These are phyloP conservation scores for Crithidia sp. DNA, from an alignment of 208 protist genomes.

Conservation along the genomic window DNA sequence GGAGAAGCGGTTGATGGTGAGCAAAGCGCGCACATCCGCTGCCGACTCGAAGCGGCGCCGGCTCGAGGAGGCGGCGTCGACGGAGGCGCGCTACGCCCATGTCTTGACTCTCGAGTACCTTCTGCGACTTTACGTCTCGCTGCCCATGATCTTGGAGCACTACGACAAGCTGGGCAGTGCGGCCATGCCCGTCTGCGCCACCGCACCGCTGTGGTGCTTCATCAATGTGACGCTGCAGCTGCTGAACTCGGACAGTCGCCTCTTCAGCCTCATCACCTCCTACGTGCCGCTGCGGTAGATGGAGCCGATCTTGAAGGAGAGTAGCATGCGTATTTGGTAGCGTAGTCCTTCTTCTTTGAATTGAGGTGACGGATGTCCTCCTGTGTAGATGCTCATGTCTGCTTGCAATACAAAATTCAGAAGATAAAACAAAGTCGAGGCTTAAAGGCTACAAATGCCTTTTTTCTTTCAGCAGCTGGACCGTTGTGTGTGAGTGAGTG, in stretches of 20 bases:
- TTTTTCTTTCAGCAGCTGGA: too few relatives aligned
- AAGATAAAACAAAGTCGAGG: too few relatives aligned
- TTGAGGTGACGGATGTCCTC: too few relatives aligned
- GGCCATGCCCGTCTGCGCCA: conserved; percentile 57
- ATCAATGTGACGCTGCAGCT: conserved; percentile 61
- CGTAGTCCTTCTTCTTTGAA: not conserved
- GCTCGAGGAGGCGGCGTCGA: conserved; percentile 18
- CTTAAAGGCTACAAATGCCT: too few relatives aligned
- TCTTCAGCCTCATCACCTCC: conserved; percentile 39
- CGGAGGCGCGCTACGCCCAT: conserved; percentile 44
- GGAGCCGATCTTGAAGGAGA: not conserved
- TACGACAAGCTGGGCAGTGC: conserved; percentile 82
- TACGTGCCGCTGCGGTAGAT: conserved; percentile 64
- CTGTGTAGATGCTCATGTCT: too few relatives aligned
- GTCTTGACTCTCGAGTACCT: conserved; percentile 85
- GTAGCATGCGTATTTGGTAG: not conserved
- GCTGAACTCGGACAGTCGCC: conserved; percentile 35
- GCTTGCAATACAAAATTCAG: too few relatives aligned
- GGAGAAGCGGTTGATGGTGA: conserved; percentile 32
- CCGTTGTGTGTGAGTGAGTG: too few relatives aligned
- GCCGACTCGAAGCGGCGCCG: conserved; percentile 30
- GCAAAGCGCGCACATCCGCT: conserved; percentile 12
- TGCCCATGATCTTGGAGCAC: conserved; percentile 78
- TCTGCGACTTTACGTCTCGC: conserved; percentile 71
- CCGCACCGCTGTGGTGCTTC: conserved; percentile 69